A percentile compares a stretch with the other conserved stretches of the same genome.
Evolutionary conservation across 345 rosid species (phyloP).

Genomic region (Salix caprea): DNA sequence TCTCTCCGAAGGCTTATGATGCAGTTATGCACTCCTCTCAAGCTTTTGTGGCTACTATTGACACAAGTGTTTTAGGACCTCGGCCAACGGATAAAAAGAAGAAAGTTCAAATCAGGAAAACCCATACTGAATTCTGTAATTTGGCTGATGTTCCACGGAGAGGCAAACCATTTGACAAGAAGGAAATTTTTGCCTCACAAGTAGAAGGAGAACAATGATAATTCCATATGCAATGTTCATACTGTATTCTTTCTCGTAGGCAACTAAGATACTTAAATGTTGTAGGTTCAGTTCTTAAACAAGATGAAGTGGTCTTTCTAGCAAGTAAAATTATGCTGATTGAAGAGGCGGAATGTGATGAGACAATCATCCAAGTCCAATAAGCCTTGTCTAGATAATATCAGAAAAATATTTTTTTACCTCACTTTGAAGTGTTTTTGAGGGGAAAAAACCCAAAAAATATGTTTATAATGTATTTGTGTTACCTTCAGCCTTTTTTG

Average conservation of each 20-base stretch:
- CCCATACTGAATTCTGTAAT: slow-evolving; percentile 25
- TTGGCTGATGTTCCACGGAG: slow-evolving; percentile 37
- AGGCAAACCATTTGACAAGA: slow-evolving; percentile 34
- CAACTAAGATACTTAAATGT: neutral
- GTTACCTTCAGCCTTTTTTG: too few relatives aligned
- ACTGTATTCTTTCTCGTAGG: slow-evolving; percentile 1
- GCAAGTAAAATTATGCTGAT: neutral
- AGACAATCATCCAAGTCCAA: neutral
- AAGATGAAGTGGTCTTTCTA: neutral
- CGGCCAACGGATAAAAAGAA: slow-evolving; percentile 47
- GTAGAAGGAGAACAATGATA: slow-evolving; percentile 13
- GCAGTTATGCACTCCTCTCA: slow-evolving; percentile 53
- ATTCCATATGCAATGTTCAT: neutral
- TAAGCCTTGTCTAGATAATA: neutral
- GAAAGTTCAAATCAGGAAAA: slow-evolving; percentile 31
- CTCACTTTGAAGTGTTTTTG: too few relatives aligned
- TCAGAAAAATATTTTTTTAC: too few relatives aligned
- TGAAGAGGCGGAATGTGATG: neutral
- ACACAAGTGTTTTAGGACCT: slow-evolving; percentile 60
- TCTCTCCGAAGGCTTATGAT: slow-evolving; percentile 63
- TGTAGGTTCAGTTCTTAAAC: neutral
- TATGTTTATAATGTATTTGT: too few relatives aligned
- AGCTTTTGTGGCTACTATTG: slow-evolving; percentile 48
- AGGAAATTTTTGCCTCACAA: slow-evolving; percentile 30
- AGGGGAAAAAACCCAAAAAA: too few relatives aligned